A percentile compares a stretch with the other conserved stretches of the same genome.
Conservation (phyloP, 169 alveolate genomes). For the Perkinsus chesapeaki region DNA sequence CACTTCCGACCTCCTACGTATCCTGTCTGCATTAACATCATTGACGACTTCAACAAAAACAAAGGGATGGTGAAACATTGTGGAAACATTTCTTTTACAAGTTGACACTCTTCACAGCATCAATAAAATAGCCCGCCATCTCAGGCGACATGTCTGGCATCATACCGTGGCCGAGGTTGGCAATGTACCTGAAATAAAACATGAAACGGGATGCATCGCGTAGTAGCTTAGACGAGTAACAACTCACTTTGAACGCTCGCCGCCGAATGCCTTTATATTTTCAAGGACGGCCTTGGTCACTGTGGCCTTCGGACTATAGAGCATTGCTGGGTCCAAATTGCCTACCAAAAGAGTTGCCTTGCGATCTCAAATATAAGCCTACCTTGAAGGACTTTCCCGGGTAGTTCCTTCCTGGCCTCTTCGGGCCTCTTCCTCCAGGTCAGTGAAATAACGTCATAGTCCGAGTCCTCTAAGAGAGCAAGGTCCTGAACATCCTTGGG, state of each 20-base stretch:
- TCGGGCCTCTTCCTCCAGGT: slow-evolving; percentile 15
- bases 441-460: slow-evolving; percentile 21
- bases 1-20: no score
- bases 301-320: slow-evolving; percentile 11
- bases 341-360: slow-evolving; percentile 17
- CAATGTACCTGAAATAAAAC: slow-evolving; percentile 15
- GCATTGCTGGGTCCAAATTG: slow-evolving; percentile 28
- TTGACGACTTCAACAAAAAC: background rate
- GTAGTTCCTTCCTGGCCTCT: background rate
- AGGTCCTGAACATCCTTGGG: slow-evolving; percentile 29
- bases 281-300: slow-evolving; percentile 9
- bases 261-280: slow-evolving; percentile 16
- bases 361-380: background rate
- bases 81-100: background rate
- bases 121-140: slow-evolving; percentile 15
- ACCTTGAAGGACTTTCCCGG: background rate
- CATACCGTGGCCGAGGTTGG: slow-evolving; percentile 46
- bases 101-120: slow-evolving; percentile 15
- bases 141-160: slow-evolving; percentile 34
- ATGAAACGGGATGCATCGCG: background rate
- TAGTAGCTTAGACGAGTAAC: background rate
- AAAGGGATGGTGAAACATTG: background rate
- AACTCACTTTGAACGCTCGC: background rate
- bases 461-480: slow-evolving; percentile 12
- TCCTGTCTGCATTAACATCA: no score